Base-by-base conservation (phyloP, 805 yeast genomes). In the Kodamaea kaohsiungensis region DNA sequence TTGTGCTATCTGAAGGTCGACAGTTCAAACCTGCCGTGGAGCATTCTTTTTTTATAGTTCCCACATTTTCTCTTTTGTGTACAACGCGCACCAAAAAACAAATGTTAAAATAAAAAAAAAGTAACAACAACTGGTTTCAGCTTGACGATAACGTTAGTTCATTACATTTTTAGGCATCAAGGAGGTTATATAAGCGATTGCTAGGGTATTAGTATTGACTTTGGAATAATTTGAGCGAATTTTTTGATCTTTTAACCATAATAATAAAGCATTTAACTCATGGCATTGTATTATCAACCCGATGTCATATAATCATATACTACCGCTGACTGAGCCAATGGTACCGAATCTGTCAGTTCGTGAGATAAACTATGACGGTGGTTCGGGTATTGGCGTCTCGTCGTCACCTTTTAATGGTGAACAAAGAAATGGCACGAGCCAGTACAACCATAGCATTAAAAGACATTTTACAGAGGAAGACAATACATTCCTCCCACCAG, bases 401-500 rank as follows among this genome's bases (percentile, higher is more conserved):
- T 48, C 42, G 35, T 48, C 50, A 6, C 50, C 50, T 13, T 48
- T 48, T 43, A 48, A 15, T 30, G 35, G 35, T 25, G 45, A 40
- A 7, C 12, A 38, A 7, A 38, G 42, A 38, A n/a, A 16, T 38
- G 17, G 42, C 17, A 38, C 15, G 18, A 16, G 43, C 18, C 18
- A 33, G 33, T 42, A 35, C 51, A 38, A 46, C n/a, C 47, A 46
- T 16, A 49, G 46, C 42, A 43, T 19, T 10, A 56, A 59, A 35
- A 55, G 60, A 46, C 62, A 47, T 22, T 47, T 43, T 46, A 30
- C 45, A 38, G 78, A 78, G 27, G 83, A 78, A 45, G 86, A 82
- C 56, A 78, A 73, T 56, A 78, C 81, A 40, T 80, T 80, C 61
- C 72, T 79, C 45, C 87, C 87, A 0, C 88, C 88, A 2, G 83